phyloP scores from a whole-genome alignment of 495 filamentous ascomycete species.

The Hyaloscypha bicolor region DNA sequence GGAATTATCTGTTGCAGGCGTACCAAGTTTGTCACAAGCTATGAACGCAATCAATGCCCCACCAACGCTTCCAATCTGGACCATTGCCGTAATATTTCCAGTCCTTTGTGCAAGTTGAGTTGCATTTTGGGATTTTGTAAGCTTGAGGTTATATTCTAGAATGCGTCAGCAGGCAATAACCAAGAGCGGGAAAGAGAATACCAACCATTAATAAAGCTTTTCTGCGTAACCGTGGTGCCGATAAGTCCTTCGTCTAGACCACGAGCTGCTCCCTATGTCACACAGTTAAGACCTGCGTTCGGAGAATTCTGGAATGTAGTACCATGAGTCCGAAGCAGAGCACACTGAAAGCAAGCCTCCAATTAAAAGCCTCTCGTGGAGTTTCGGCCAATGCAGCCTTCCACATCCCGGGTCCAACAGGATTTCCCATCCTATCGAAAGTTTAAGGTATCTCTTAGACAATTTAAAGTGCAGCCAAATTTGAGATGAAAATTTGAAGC shows the following conservation, averaged over 20 bases:
- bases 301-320: background rate
- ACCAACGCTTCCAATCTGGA: slow-evolving; percentile 67
- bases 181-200: slow-evolving; percentile 44
- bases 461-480: background rate
- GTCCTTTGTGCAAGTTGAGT: slow-evolving; percentile 58
- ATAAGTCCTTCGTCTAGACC: slow-evolving; percentile 78
- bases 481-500: background rate
- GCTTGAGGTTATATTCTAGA: slow-evolving; percentile 47
- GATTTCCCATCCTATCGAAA: slow-evolving; percentile 26
- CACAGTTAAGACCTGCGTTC: background rate
- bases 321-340: slow-evolving; percentile 65
- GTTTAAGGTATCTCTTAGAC: background rate
- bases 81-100: slow-evolving; percentile 72
- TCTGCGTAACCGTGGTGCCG: slow-evolving; percentile 64
- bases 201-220: slow-evolving; percentile 53
- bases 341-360: slow-evolving; percentile 66
- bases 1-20: background rate
- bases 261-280: slow-evolving; percentile 57
- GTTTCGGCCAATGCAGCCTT: slow-evolving; percentile 23
- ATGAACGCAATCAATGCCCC: slow-evolving; percentile 66
- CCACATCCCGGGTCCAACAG: slow-evolving; percentile 27
- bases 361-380: slow-evolving; percentile 52
- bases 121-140: slow-evolving; percentile 3
- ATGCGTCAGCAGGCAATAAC: slow-evolving; percentile 43
- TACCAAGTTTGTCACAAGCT: slow-evolving; percentile 65